Percentiles rank a stretch among this genome's conserved stretches.
Conservation (phyloP, 805 yeast genomes). For the Starmerella potacharoeniae region DNA sequence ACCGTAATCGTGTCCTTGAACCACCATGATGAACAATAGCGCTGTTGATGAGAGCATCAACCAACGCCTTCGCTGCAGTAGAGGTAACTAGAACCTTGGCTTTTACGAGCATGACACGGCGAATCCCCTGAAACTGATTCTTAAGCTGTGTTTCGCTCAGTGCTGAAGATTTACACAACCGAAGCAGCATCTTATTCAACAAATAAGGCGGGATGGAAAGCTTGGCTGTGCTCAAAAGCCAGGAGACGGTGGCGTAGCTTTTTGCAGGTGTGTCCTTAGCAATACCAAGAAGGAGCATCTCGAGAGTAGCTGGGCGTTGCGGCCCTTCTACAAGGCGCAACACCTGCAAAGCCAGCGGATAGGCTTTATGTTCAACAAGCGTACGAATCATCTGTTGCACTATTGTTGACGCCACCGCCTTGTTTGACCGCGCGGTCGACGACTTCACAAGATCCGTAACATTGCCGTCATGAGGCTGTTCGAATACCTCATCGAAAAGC, state of each 20-base stretch:
- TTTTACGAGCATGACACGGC: slow-evolving; percentile 14
- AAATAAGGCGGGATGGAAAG: slow-evolving; percentile 16
- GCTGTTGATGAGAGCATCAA: slow-evolving; percentile 22
- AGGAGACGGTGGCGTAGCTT: slow-evolving; percentile 16
- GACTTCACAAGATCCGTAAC: background rate
- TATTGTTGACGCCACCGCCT: background rate
- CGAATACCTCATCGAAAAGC: slow-evolving; percentile 16
- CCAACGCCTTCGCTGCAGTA: slow-evolving; percentile 19
- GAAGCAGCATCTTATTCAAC: slow-evolving; percentile 20
- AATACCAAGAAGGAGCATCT: slow-evolving; percentile 16
- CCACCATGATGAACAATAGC: slow-evolving; percentile 21
- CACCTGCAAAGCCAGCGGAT: slow-evolving; percentile 18
- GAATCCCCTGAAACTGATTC: slow-evolving; percentile 19
- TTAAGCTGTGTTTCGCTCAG: slow-evolving; percentile 22
- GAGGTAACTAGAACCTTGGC: background rate
- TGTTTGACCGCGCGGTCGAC: background rate
- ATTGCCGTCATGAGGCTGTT: background rate
- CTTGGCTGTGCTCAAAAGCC: slow-evolving; percentile 18
- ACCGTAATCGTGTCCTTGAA: slow-evolving; percentile 22
- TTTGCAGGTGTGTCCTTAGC: slow-evolving; percentile 22
- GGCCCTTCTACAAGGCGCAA: slow-evolving; percentile 10
- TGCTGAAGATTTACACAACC: slow-evolving; percentile 16
- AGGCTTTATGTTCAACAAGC: slow-evolving; percentile 8
- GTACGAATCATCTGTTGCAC: background rate
- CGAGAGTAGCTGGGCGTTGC: background rate